Base-by-base conservation (phyloP, 768 basidiomycete genomes). In the Mrakia gelida region DNA sequence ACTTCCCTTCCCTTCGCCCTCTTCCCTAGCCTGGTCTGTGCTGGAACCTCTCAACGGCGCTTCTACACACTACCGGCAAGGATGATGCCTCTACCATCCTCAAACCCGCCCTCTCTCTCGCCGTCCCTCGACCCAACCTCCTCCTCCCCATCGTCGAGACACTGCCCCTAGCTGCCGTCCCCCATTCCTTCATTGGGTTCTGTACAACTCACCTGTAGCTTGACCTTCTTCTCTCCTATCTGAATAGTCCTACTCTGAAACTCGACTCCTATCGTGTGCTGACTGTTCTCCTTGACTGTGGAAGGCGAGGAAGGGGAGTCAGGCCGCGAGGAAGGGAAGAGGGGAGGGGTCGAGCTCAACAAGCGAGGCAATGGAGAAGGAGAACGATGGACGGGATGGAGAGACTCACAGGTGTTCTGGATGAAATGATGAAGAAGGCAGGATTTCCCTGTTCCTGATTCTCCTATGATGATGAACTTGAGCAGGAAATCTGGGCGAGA, bases 191-290 rank as follows among this genome's bases (percentile, higher is more conserved):
- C 21, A 7, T 34, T 34, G 2, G 21, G 6, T 38, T 34, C 34
- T 7, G 18, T 21, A 26, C 32, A 43, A 82, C 79, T 59, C 23
- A 80, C 79, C 73, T 80, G 79, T 13, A 80, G 75, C 63, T 80
- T 80, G 45, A 97, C 94, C 80, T 92, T 89, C 86, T 94, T 93
- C 87, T 97, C 95, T 73, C 93, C 95, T 32, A 98, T 88, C 82
- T 91, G 92, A 79, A 99, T 90, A 0, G 94, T 95, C 81, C 95
- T 88, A 83, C 94, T 96, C 26, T 94, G 94, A 84, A 99, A 98
- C 83, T 98, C 97, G 41, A 99, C 97, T 15, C 96, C 97, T 78
- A 99, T 98, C 21, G 97, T 98, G 84, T 98, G 97, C 85, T 95
- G 92, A 8, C 94, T 94, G 85, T 96, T 92, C 59, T 74, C 77